Evolutionary conservation across 805 yeast genomes (phyloP).

Genomic region (Metschnikowia lochheadii): DNA sequence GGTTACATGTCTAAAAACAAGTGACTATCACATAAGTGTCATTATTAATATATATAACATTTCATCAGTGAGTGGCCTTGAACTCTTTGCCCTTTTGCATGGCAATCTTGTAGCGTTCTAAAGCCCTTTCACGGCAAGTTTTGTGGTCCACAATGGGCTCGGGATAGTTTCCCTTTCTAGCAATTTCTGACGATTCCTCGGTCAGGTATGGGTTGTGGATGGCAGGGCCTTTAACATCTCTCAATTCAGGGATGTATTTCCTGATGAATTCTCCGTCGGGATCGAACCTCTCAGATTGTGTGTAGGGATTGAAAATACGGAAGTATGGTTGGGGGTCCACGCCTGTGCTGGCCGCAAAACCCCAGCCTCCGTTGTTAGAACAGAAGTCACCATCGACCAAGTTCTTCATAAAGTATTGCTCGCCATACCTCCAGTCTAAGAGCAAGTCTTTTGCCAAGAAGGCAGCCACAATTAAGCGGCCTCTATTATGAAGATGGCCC

Average conservation of each 20-base stretch:
- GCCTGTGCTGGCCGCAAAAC: conserved; percentile 49
- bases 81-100: conserved; percentile 16
- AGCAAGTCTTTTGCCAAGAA: conserved; percentile 48
- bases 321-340: conserved; percentile 56
- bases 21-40: neutral
- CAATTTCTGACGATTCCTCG: conserved; percentile 22
- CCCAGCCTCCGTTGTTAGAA: conserved; percentile 59
- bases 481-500: conserved; percentile 52
- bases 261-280: conserved; percentile 44
- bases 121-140: conserved; percentile 38
- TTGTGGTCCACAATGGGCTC: conserved; percentile 43
- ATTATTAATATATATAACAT: neutral
- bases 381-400: conserved; percentile 51
- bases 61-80: conserved; percentile 1
- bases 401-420: conserved; percentile 45
- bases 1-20: neutral
- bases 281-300: conserved; percentile 48
- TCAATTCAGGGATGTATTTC: conserved; percentile 49
- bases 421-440: conserved; percentile 55
- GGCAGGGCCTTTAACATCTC: conserved; percentile 24
- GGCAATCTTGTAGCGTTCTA: conserved; percentile 39
- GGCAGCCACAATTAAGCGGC: conserved; percentile 52
- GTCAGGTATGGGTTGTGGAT: conserved; percentile 33
- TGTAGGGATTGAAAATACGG: conserved; percentile 49
- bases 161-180: conserved; percentile 35